Evolutionary conservation across 2,329 filamentous ascomycete genomes (phyloP), one percentile per base, ranked within the genome.

Genomic region (Apiospora aurea): DNA sequence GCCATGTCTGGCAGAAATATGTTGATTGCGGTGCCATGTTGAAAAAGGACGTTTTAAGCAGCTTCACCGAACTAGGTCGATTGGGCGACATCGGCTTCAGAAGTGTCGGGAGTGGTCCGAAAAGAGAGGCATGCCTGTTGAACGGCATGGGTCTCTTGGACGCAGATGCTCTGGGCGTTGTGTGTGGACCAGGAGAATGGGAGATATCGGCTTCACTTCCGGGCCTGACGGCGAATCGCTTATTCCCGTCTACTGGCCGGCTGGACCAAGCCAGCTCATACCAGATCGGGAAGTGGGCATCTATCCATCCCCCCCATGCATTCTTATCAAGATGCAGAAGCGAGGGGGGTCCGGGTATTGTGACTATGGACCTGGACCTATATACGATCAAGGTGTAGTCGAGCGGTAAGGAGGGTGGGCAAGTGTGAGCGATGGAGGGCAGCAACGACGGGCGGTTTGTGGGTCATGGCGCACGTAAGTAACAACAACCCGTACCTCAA

Each of bases 201-300:
- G 34, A 64, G 34, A 64, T 41, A 41, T n/a, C 57, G 57, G 57
- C 57, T 41, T 64, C 57, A 64, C 34, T 64, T 41, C 57, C 57
- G 57, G 57, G 18, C 18, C 21, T 64, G 57, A 64, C 57, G 21
- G 34, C 16, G 34, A 41, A 64, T 64, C 34, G 57, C 34, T 64
- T 64, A 64, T 64, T 64, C 5, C 57, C 57, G 57, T 64, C 18
- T 5, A 21, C 57, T 41, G 57, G 57, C 57, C 34, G 34, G 57
- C 34, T 13, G 11, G 21, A 2, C 8, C 34, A 64, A 64, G 34
- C 18, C 29, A 21, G 29, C 29, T 38, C 18, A 61, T 61, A 38
- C 53, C 53, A 21, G 29, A 61, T 61, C 16, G 29, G 57, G 34
- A 64, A 18, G 2, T 61, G 18, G 13, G 29, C 21, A 24, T 34